Evolutionary conservation across 495 filamentous ascomycete genomes (phyloP), one percentile per base, ranked within the genome.

Genomic region (Physcia stellaris): DNA sequence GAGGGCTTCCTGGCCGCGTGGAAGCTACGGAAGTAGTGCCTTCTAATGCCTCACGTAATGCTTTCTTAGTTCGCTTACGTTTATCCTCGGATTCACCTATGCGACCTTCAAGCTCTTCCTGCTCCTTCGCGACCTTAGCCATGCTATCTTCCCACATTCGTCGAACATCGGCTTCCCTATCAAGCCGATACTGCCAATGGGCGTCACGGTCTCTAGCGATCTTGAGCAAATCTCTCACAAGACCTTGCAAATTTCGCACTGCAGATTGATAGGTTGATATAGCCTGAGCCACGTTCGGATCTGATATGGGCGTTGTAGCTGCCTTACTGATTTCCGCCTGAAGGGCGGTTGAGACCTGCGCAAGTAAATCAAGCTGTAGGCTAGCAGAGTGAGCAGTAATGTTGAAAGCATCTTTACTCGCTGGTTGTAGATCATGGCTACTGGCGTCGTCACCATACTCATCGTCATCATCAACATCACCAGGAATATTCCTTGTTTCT

Each of bases 61-160:
- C 90, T 35, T 79, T 73, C 62, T 95, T 95, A 1, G 90, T 90
- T 35, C 78, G 73, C 53, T 79, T 87, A 19, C 87, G 70, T 67
- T 92, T 95, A 46, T 78, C 73, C 52, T 96, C 86, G 3, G 87
- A 82, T 52, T 93, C 86, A 33, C 83, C 84, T 48, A 94, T 83
- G 43, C 77, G 77, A 16, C 70, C 80, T 52, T 96, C 82, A 0
- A 98, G 67, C 20, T 81, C 75, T 58, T 96, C 92, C 45, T 98
- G 90, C 53, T 98, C 90, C 40, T 78, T 74, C 21, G 86, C 90
- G 17, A 98, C 77, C 35, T 80, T 75, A 4, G 86, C 83, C 90
- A 98, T 96, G 59, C 86, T 96, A 45, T 96, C 92, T 62, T 98
- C 90, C 90, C 92, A 98, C 71, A 98, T 78, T 31, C 81, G 75